Evolutionary conservation across 202 grass and related monocot genomes (phyloP).

Genomic region (Schoenoplectus triqueter): DNA sequence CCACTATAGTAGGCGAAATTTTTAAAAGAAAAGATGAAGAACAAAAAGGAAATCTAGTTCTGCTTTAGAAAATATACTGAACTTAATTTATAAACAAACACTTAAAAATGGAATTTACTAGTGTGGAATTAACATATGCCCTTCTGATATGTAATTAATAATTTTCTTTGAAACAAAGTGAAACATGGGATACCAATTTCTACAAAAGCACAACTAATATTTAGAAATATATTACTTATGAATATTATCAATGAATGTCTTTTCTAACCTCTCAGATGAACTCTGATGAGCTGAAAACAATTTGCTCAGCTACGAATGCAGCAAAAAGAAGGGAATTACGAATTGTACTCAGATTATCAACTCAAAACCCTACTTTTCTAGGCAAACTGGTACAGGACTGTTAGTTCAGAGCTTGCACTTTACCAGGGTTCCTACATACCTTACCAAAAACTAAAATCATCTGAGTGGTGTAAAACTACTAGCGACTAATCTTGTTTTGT

Average conservation of each 20-base stretch:
- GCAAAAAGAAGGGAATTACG: too few relatives aligned
- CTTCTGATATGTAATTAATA: neutral
- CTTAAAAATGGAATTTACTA: neutral
- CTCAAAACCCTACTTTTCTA: neutral
- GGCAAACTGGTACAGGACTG: neutral
- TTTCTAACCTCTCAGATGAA: neutral
- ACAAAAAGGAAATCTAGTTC: too few relatives aligned
- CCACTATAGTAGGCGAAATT: neutral
- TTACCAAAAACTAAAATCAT: slow-evolving; percentile 11
- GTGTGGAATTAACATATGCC: too few relatives aligned
- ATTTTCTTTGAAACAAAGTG: neutral
- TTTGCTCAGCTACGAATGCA: neutral
- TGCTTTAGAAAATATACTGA: too few relatives aligned
- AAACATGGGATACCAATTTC: neutral
- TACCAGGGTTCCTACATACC: neutral
- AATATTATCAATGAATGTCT: neutral
- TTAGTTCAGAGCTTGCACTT: neutral
- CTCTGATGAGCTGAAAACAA: neutral
- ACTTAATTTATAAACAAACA: too few relatives aligned
- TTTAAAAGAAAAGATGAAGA: too few relatives aligned
- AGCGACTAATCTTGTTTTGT: neutral
- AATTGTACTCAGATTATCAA: too few relatives aligned
- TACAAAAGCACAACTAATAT: neutral
- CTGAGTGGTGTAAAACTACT: neutral
- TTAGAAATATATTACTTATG: neutral